Base-by-base conservation (phyloP, 495 filamentous ascomycete species). In the Thermochaetoides thermophila region DNA sequence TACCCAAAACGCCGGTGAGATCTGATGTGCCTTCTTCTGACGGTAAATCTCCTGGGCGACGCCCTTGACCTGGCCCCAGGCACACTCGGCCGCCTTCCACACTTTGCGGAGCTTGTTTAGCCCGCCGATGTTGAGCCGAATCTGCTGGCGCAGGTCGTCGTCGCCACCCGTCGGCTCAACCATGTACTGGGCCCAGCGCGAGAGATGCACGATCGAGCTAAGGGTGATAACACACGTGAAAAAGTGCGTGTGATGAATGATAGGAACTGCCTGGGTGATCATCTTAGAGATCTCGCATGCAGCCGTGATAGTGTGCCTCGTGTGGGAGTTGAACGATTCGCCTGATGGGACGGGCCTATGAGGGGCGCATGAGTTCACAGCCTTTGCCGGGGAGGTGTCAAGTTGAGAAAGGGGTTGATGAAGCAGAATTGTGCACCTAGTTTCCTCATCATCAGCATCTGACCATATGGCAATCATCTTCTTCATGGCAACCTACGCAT, bases 151-250 rank as follows among this genome's bases (percentile, higher is more conserved):
- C 34, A 82, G 74, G 33, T 76, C 76, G 39, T 74, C 71, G 4
- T 63, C 50, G n/a, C n/a, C n/a, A n/a, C n/a, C n/a, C n/a, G n/a
- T n/a, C n/a, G n/a, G n/a, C n/a, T n/a, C n/a, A 27, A 61, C 55
- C 17, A 61, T 56, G 42, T 59, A 60, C n/a, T 63, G 56, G 39
- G 61, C 81, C 74, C 69, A 72, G 34, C 65, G 65, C 37, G 61
- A 68, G 4, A 76, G 61, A 38, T 76, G 71, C 17, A 76, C 71
- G 46, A 74, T 69, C 5, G 69, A 63, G 1, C 68, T 61, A 39
- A 86, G 68, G 8, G 79, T 84, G 14, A 91, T 60, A 11, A 84
- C 73, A 49, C 84, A 92, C 16, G 78, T 84, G 61, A 92, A 86
- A 57, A 92, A 86, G 15, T 85, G 84, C 2, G 82, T 85, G 59